Percentiles rank a stretch among this genome's conserved stretches.
These are phyloP conservation scores for Xylariaceae sp. DNA, from an alignment of 2,329 filamentous ascomycete genomes.

Conservation along the genomic window DNA sequence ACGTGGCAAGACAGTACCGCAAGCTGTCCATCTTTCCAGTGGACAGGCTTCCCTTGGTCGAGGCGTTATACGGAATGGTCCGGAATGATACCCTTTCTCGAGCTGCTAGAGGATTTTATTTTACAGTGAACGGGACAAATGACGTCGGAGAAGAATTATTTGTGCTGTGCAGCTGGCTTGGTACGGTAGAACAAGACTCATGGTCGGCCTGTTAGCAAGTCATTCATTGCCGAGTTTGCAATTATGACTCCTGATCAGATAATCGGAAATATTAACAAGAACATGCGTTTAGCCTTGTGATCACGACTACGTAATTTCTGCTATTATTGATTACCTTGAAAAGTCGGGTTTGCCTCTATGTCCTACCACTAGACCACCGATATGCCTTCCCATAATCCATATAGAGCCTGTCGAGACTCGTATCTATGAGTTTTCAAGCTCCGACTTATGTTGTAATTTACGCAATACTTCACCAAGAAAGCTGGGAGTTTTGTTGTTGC, in stretches of 20 bases:
- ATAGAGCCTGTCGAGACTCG: no score
- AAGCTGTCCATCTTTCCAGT: slow-evolving; percentile 32
- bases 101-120: slow-evolving; percentile 25
- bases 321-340: no score
- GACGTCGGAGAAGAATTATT: slow-evolving; percentile 5
- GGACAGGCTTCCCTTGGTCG: slow-evolving; percentile 36
- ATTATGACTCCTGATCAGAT: slow-evolving; percentile 31
- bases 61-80: slow-evolving; percentile 43
- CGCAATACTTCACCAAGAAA: no score
- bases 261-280: slow-evolving; percentile 31
- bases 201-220: slow-evolving; percentile 32
- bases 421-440: no score
- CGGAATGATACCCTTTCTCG: slow-evolving; percentile 44
- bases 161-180: slow-evolving; percentile 25
- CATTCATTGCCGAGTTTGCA: slow-evolving; percentile 38
- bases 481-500: no score
- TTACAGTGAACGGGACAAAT: slow-evolving; percentile 21
- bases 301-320: background rate
- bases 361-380: no score
- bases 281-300: background rate
- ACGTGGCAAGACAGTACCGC: slow-evolving; percentile 29
- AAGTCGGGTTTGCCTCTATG: no score
- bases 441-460: no score
- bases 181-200: slow-evolving; percentile 27
- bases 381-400: no score